phyloP scores from a whole-genome alignment of 2,329 filamentous ascomycete genomes.

The Knufia petricola region DNA sequence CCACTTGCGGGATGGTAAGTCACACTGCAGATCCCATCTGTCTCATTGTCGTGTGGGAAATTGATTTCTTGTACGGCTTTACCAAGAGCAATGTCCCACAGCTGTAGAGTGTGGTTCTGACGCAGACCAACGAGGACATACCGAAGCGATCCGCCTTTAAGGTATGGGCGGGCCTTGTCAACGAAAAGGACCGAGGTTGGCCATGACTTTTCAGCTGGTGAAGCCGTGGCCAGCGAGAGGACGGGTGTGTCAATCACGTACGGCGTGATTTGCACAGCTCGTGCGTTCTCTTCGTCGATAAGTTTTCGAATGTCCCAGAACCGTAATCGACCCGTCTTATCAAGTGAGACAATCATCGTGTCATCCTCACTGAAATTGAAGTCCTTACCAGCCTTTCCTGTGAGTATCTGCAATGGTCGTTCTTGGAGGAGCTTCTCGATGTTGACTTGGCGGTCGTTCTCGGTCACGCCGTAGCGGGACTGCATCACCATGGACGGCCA shows the following conservation, averaged over 20 bases:
- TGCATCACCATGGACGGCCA: constrained; percentile 49
- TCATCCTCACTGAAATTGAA: constrained; percentile 98
- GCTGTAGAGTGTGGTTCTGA: constrained; percentile 95
- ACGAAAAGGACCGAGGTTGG: constrained; percentile 92
- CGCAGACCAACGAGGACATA: constrained; percentile 98
- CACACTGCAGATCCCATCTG: constrained; percentile 95
- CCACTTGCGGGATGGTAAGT: constrained; percentile 86
- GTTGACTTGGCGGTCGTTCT: constrained; percentile 56
- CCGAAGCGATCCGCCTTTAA: constrained; percentile 77
- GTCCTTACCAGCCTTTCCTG: constrained; percentile 95
- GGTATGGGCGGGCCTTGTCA: constrained; percentile 89
- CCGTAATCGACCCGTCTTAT: constrained; percentile 91
- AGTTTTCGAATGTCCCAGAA: constrained; percentile 95
- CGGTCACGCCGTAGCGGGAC: constrained; percentile 40
- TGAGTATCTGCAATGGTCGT: constrained; percentile 85
- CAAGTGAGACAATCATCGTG: constrained; percentile 82
- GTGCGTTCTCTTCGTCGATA: constrained; percentile 41
- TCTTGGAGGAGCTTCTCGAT: constrained; percentile 80
- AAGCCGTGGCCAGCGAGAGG: constrained; percentile 76
- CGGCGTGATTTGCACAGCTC: constrained; percentile 37
- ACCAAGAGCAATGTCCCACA: constrained; percentile 92
- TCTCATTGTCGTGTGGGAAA: constrained; percentile 89
- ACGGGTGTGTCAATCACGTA: constrained; percentile 78
- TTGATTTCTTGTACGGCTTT: constrained; percentile 97
- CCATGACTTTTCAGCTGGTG: constrained; percentile 86